phyloP scores from a whole-genome alignment of 495 filamentous ascomycete species.

The Hypomontagnella submonticulosa region DNA sequence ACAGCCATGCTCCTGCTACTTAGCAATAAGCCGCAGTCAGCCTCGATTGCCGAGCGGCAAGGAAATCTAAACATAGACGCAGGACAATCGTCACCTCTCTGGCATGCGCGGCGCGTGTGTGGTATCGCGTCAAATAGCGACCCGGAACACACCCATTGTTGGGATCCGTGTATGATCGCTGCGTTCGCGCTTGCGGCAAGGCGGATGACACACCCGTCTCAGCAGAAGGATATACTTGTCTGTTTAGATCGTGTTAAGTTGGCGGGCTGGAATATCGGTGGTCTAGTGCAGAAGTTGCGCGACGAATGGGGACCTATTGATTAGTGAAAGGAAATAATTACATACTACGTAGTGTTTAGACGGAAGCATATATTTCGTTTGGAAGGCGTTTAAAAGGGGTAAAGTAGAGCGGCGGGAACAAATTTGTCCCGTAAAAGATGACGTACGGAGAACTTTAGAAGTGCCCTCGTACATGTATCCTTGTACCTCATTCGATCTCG shows the following conservation, averaged over 20 bases:
- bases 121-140: slow-evolving; percentile 39
- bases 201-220: slow-evolving; percentile 12
- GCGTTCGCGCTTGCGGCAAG: slow-evolving; percentile 31
- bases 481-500: slow-evolving; percentile 1
- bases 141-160: slow-evolving; percentile 31
- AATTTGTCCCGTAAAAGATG: slow-evolving; percentile 15
- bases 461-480: slow-evolving; percentile 1
- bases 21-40: slow-evolving; percentile 47
- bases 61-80: not conserved
- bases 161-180: slow-evolving; percentile 39
- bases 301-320: slow-evolving; percentile 27
- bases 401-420: not conserved
- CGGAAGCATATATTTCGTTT: too few relatives aligned
- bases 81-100: slow-evolving; percentile 17
- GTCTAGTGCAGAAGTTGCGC: slow-evolving; percentile 25
- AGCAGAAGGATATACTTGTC: slow-evolving; percentile 22
- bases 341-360: too few relatives aligned
- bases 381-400: too few relatives aligned
- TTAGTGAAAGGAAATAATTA: not conserved
- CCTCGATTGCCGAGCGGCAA: slow-evolving; percentile 9
- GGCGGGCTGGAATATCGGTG: slow-evolving; percentile 32
- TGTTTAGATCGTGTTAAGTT: slow-evolving; percentile 18
- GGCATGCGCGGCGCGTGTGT: slow-evolving; percentile 35
- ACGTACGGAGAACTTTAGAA: too few relatives aligned
- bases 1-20: slow-evolving; percentile 57